Base-by-base conservation (phyloP, 805 yeast species). In the Starmerella floris region DNA sequence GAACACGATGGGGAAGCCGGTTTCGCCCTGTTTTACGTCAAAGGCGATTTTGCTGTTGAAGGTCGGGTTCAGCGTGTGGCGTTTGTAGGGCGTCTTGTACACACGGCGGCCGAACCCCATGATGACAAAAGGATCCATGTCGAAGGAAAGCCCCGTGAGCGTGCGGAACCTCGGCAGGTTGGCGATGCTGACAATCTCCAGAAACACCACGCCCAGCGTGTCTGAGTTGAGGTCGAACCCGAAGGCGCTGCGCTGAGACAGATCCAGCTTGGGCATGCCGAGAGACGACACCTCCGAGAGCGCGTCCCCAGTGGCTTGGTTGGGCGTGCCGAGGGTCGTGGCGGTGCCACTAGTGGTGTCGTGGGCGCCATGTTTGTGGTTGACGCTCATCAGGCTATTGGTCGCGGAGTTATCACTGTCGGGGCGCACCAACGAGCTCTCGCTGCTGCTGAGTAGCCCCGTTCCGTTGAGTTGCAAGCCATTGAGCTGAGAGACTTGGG, bases 51-150 rank as follows among this genome's bases (percentile, higher is more conserved):
- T 65, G 59, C 87, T 94, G 53, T 84, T 77, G 62, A 77, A 88
- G 1, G 77, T 69, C 0, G 98, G 98, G 42, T 78, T 77, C 40
- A 83, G 60, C 1, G 83, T 79, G 58, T 88, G 96, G 20, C 82
- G 72, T 51, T 77, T 72, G 77, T 85, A 79, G 10, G 85, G 77
- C 0, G 96, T 85, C 51, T 93, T 73, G 59, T 74, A 88, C 0
- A 88, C 84, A 51, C 79, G 79, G 53, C 81, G 78, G 9, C 95
- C 95, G 59, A 88, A 84, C 0, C 95, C 77, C 1, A 84, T 78
- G 17, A 88, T 84, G 2, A 88, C 88, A 62, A 88, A 91, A 2
- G 97, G 97, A 57, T 91, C 98, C 93, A 91, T 83, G 60, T 85
- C 95, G 56, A 81, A 88, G 1, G 87, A 78, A 20, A 83, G 74